Evolutionary conservation across 345 rosid species (phyloP), one percentile per base, ranked within the genome.

Genomic region (Linum tenue): DNA sequence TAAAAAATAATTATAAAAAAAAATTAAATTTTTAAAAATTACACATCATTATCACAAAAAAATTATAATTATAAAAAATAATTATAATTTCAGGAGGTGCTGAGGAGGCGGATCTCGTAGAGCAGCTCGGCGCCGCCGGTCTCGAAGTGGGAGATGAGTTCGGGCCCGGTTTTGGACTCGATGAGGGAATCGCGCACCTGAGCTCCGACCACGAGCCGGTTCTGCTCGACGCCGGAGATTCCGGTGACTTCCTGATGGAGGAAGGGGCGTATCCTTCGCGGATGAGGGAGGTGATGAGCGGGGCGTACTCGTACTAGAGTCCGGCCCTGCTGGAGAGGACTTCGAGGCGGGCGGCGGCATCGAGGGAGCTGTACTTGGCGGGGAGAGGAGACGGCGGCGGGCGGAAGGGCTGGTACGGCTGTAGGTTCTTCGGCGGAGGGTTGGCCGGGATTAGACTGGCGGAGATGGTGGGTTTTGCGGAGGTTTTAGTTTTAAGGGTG

Each of bases 311-410:
- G 78, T 75, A 88, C 96, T 97, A 92, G 68, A 79, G 84, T 41
- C 90, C 98, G 58, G 83, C 74, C 40, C 97, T 87, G 67, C 81
- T 84, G 37, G 94, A 35, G 64, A 92, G 91, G 76, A 86, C 76
- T 15, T 90, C 89, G 70, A 92, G 73, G 67, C 87, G 90, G 10
- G 70, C 74, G 64, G 81, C 72, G 62, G 71, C 6, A 78, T 90
- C 98, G 56, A 92, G 94, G 39, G 85, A 69, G 55, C 81, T 79
- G 85, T 71, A 90, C 7, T 86, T 51, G 0, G 82, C 11, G 8
- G 98, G 98, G 8, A 92, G 63, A n/a, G 90, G 90, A 31, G 97
- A 78, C 1, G 94, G 90, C 0, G 98, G 97, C 17, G 98, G 98
- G 37, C 89, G 79, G 78, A 90, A 92, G 9, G 98, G 96, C 59